Base-by-base conservation (phyloP, 1,139 yeast genomes). In the Scheffersomyces cryptocercus region DNA sequence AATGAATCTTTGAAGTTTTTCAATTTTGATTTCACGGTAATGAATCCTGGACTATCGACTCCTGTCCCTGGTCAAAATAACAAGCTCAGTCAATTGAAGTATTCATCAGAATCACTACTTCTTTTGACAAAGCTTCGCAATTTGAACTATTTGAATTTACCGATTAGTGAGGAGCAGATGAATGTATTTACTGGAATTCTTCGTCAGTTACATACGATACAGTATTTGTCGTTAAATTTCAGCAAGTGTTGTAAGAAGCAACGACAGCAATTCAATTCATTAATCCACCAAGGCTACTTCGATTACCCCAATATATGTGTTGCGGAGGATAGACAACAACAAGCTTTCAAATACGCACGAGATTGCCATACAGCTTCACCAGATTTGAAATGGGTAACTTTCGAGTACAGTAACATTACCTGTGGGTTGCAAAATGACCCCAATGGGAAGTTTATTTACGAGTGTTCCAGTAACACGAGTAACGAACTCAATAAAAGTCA, bases 101-200 rank as follows among this genome's bases (percentile, higher is more conserved):
- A 38, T 28, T 31, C 47, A 2, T 35, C 37, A 11, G 30, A 28
- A 5, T 31, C 41, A 7, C 13, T 43, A 11, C n/a, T 28, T 13
- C 12, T 11, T 3, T 20, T 40, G 13, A 8, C 30, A 3, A 29
- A 37, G 8, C 50, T 50, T 35, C 29, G 43, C 26, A 36, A 49
- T 13, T 47, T 55, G 28, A 38, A 45, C n/a, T 49, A 45, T 42
- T 44, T 56, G 13, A 42, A 43, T 11, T 29, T 46, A 3, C 47
- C 49, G 10, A 35, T 39, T 8, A 31, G 24, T 20, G 35, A 31
- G n/a, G 15, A 11, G 12, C 20, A 31, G 10, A 14, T 31, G 13
- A 8, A 15, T 4, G 20, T 10, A n/a, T 31, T 31, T n/a, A 10
- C 7, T n/a, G 5, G 24, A 10, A 31, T 31, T 14, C 24, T 20